phyloP scores from a whole-genome alignment of 1,139 yeast genomes.

The Blastobotrys illinoisensis region DNA sequence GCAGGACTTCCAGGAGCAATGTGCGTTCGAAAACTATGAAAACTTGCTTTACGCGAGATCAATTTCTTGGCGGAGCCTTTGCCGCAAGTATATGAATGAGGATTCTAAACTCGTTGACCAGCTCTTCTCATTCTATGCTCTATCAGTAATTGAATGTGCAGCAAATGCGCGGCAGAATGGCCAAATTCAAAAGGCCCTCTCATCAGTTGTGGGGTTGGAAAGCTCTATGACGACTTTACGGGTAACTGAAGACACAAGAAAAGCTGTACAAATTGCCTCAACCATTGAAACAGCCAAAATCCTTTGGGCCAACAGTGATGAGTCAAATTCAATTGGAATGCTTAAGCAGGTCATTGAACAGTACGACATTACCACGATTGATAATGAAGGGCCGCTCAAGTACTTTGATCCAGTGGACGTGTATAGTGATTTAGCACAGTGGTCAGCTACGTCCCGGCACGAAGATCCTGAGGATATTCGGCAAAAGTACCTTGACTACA shows the following conservation, averaged over 20 bases:
- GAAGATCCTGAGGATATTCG: constrained; percentile 58
- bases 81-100: neutral
- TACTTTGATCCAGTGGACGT: neutral
- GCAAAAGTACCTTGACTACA: constrained; percentile 49
- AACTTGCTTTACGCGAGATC: constrained; percentile 21
- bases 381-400: neutral
- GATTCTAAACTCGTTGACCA: neutral
- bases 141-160: constrained; percentile 16
- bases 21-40: constrained; percentile 15
- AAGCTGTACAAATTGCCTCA: constrained; percentile 5
- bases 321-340: constrained; percentile 18
- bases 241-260: neutral
- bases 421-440: constrained; percentile 44
- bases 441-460: constrained; percentile 68
- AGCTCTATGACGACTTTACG: neutral
- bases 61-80: constrained; percentile 16
- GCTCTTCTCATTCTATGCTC: constrained; percentile 2
- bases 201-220: constrained; percentile 9
- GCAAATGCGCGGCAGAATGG: constrained; percentile 15
- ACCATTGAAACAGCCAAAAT: constrained; percentile 16
- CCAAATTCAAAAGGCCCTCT: constrained; percentile 10
- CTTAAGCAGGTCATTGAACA: neutral
- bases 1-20: neutral
- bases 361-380: neutral
- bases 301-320: constrained; percentile 23